Evolutionary conservation across 495 filamentous ascomycete genomes (phyloP), one percentile per base, ranked within the genome.

Genomic region (Hypoxylon subgilvum): DNA sequence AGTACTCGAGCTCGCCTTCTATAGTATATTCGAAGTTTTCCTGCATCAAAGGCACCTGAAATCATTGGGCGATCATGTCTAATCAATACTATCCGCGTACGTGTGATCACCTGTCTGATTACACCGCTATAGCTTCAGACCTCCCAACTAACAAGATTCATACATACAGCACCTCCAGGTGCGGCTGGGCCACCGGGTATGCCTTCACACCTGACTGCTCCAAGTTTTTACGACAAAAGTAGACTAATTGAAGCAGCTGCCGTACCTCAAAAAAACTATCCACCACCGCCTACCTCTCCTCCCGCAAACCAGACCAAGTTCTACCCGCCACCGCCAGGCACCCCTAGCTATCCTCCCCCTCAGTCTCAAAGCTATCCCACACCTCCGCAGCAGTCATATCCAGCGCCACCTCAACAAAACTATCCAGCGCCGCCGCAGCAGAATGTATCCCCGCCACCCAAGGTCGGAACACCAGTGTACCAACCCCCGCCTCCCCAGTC

Each of bases 301-400:
- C 75, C 77, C 22, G 76, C 76, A 4, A 76, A 71, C 48, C 73
- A 77, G 62, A 68, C 76, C 41, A 74, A 74, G 49, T 79, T 77
- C 70, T 76, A 74, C 30, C 76, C 76, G 22, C 77, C 75, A 9
- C 61, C 64, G 46, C 60, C 51, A 18, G 55, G 53, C 0, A 67
- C 60, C 3, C 63, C 61, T 3, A 50, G 52, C 47, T 71, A 72
- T 45, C 59, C 75, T 6, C 74, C 74, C 4, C 77, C 69, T 2
- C 52, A 61, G 6, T 52, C 72, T 45, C 62, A 76, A 27, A 61
- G 50, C 50, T 63, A 43, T 61, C 72, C 39, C 32, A 67, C 45
- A 34, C 74, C 63, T 32, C 71, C 75, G 23, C 77, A 76, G 51
- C 76, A 78, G 32, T 66, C 54, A 55, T 71, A 63, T 13, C 67